Evolutionary conservation across 306 rosid species (phyloP).

Genomic region (Cicer cuneatum): DNA sequence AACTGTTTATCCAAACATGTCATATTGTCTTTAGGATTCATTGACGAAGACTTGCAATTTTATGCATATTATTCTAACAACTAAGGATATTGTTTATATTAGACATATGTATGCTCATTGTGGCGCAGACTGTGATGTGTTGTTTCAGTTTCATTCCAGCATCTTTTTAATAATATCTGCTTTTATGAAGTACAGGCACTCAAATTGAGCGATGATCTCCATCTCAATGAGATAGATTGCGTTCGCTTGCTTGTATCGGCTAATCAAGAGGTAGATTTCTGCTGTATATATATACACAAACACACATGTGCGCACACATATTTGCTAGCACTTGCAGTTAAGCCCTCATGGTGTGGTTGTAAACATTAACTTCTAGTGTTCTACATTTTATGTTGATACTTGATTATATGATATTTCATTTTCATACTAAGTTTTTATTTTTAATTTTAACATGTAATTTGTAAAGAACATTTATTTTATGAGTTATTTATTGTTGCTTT

Average conservation of each 20-base stretch:
- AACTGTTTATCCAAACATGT: too few relatives aligned
- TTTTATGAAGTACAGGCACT: conserved; percentile 65
- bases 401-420: conserved; percentile 8
- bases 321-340: not conserved
- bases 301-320: not conserved
- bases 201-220: conserved; percentile 91
- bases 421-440: not conserved
- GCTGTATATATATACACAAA: conserved; percentile 20
- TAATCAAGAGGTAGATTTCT: conserved; percentile 80
- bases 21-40: conserved; percentile 1
- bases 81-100: conserved; percentile 12
- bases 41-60: conserved; percentile 22
- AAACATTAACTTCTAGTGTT: not conserved
- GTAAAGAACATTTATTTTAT: conserved; percentile 18
- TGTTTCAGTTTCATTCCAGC: conserved; percentile 13
- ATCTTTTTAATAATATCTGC: conserved; percentile 36
- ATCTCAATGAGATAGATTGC: conserved; percentile 88
- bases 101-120: conserved; percentile 30
- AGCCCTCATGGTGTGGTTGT: conserved; percentile 1
- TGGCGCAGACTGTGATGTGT: conserved; percentile 1
- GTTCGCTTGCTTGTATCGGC: conserved; percentile 83
- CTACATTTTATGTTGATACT: conserved; percentile 20
- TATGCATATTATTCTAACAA: conserved; percentile 9
- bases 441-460: conserved; percentile 2
- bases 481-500: conserved; percentile 17